Evolutionary conservation across 306 rosid species (phyloP).

Genomic region (Potentilla sterilis): DNA sequence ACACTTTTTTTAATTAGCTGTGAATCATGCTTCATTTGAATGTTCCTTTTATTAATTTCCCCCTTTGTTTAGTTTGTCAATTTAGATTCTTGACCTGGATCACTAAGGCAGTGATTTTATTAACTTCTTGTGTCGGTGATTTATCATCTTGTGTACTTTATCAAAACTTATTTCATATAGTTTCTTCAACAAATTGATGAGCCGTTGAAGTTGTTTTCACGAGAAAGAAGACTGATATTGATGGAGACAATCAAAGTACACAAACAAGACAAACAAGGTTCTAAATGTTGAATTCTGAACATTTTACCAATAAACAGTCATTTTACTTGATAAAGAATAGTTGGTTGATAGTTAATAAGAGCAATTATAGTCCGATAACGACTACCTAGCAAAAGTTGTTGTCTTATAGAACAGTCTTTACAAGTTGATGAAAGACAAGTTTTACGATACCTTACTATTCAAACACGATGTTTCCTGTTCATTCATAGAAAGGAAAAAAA

Average conservation of each 20-base stretch:
- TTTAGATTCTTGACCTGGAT: conserved; percentile 30
- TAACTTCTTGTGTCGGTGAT: conserved; percentile 45
- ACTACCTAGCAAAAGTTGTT: neutral
- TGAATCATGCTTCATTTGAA: conserved; percentile 32
- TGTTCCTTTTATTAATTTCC: neutral
- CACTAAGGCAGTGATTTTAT: conserved; percentile 22
- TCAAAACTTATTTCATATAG: neutral
- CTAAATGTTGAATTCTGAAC: neutral
- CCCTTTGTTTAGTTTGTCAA: conserved; percentile 25
- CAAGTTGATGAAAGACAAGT: too few species aligned
- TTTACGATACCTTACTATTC: too few species aligned
- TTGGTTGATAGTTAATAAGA: neutral
- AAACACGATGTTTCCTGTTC: too few species aligned
- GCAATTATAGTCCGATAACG: neutral
- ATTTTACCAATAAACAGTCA: too few species aligned
- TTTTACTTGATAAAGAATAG: too few species aligned
- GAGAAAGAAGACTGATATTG: conserved; percentile 14
- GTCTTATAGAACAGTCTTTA: too few species aligned
- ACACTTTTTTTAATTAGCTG: conserved; percentile 33
- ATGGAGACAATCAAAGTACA: neutral
- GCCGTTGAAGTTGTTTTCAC: conserved; percentile 47
- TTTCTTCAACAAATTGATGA: conserved; percentile 27
- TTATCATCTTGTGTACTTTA: conserved; percentile 12
- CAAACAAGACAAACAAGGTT: neutral
- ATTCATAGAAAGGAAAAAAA: too few species aligned